Conservation (phyloP, 2,329 filamentous ascomycete species). For the Diplodia mutila region DNA sequence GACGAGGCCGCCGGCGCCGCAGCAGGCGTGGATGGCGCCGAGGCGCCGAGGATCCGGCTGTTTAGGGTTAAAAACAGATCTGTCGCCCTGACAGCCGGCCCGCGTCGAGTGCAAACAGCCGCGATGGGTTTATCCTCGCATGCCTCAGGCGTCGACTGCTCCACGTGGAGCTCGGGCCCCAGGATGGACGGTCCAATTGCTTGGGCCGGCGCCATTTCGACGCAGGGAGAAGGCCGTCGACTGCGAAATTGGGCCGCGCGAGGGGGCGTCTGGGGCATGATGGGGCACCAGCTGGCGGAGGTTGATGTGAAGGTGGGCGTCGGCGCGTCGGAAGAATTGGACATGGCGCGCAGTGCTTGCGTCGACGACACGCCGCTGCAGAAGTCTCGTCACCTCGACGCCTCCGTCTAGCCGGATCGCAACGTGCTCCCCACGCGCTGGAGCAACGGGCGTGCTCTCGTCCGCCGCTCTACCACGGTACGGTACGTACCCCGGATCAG, state of each 20-base stretch:
- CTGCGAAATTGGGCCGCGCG: background rate
- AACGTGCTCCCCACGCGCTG: conserved; percentile 5
- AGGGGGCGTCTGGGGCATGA: background rate
- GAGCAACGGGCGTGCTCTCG: background rate
- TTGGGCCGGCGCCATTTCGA: background rate
- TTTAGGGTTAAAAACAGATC: conserved; percentile 6
- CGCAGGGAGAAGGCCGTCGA: background rate
- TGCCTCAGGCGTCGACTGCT: background rate
- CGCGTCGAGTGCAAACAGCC: conserved; percentile 2
- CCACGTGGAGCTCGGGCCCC: background rate
- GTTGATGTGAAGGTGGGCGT: background rate
- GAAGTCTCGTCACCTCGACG: background rate
- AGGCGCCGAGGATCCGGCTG: background rate
- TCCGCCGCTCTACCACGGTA: background rate
- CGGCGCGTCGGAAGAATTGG: background rate
- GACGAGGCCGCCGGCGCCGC: background rate
- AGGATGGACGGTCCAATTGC: background rate
- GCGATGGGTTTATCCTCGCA: conserved; percentile 1
- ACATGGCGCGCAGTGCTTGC: background rate
- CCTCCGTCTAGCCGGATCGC: background rate
- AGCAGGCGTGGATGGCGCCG: background rate
- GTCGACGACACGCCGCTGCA: background rate
- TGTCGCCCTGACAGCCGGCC: background rate
- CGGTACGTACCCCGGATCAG: background rate
- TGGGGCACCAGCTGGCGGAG: background rate